These are phyloP conservation scores for Cadophora sp. DNA, from an alignment of 2,329 filamentous ascomycete genomes.

Conservation along the genomic window DNA sequence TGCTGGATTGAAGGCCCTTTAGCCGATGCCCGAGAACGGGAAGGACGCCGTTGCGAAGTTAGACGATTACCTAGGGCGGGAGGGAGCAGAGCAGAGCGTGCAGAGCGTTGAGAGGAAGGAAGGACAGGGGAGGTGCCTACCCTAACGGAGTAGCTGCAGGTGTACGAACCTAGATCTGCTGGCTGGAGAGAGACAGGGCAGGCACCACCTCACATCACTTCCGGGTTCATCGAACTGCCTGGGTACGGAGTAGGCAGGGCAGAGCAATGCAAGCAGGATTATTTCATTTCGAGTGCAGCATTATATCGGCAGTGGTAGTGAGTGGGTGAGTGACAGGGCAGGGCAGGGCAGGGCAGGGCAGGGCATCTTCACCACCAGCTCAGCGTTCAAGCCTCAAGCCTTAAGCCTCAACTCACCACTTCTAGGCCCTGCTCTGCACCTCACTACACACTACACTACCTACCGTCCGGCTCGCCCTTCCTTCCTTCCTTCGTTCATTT, in stretches of 20 bases:
- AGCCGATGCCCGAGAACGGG: no score
- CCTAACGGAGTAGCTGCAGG: no score
- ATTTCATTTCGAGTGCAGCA: no score
- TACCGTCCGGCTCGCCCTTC: slow-evolving; percentile 1
- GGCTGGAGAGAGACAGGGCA: no score
- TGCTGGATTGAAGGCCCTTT: no score
- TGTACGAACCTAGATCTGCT: no score
- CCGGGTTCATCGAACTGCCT: no score
- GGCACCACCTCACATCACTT: no score
- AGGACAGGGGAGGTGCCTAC: no score
- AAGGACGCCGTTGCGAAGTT: background rate
- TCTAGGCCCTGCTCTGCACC: background rate
- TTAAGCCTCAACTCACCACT: background rate
- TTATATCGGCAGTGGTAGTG: no score
- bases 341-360: background rate
- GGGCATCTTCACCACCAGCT: background rate
- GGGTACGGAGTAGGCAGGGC: no score
- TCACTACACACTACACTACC: background rate
- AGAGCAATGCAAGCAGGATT: no score
- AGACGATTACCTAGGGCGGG: background rate
- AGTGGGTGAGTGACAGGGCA: background rate
- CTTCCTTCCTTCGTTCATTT: slow-evolving; percentile 1
- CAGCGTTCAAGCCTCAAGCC: background rate
- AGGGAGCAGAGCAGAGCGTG: background rate
- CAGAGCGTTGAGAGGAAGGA: background rate